phyloP scores from a whole-genome alignment of 164 flowering plant species.

The Umbilicus rupestris region DNA sequence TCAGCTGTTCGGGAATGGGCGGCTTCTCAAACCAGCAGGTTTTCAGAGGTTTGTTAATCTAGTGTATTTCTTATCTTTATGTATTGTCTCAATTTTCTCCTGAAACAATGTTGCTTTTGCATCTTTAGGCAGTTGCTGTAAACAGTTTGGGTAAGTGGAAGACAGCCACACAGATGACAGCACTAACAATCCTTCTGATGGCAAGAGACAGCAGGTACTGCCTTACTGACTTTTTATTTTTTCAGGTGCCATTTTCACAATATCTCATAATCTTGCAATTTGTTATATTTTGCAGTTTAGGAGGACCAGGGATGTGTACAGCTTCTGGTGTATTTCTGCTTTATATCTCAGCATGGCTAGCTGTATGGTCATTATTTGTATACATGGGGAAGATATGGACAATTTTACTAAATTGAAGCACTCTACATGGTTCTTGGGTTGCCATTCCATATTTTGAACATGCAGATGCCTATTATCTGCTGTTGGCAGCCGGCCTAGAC shows the following conservation, averaged over 20 bases:
- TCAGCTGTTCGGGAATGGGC: conserved; percentile 99
- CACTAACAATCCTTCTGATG: conserved; percentile 75
- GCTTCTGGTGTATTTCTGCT: conserved; percentile 64
- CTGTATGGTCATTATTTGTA: conserved; percentile 78
- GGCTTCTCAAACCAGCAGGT: conserved; percentile 72
- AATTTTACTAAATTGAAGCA: conserved; percentile 55
- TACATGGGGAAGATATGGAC: conserved; percentile 86
- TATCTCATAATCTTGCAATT: background rate
- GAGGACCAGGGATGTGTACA: conserved; percentile 44
- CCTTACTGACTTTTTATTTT: background rate
- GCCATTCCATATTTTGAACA: background rate
- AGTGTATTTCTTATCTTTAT: background rate
- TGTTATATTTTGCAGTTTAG: conserved; percentile 36
- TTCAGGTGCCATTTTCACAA: background rate
- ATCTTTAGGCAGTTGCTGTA: conserved; percentile 89
- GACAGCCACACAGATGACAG: conserved; percentile 92
- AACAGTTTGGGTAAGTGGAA: conserved; percentile 97
- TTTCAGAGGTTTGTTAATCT: conserved; percentile 56
- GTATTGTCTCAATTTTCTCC: background rate
- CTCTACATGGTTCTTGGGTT: background rate
- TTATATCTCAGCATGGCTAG: conserved; percentile 82
- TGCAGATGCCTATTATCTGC: background rate
- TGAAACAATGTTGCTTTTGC: background rate
- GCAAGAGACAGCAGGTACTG: conserved; percentile 70
- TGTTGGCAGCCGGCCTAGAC: background rate